Evolutionary conservation across 1,284 basidiomycete species (phyloP).

Genomic region (Apiotrichum montevideense): DNA sequence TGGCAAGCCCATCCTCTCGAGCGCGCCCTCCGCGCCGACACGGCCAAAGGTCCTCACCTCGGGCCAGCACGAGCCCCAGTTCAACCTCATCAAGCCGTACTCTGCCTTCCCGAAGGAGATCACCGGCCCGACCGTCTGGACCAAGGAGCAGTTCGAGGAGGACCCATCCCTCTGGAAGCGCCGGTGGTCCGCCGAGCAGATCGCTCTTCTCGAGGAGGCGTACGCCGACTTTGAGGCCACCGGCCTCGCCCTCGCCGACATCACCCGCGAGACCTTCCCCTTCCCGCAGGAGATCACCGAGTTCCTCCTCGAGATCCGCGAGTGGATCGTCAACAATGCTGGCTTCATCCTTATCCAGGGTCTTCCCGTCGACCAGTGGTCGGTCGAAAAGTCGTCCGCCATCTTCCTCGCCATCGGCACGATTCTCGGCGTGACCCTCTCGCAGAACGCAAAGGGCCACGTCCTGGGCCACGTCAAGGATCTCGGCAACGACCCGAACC

Average conservation of each 20-base stretch:
- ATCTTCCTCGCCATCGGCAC: constrained; percentile 46
- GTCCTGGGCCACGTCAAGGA: constrained; percentile 49
- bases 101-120: constrained; percentile 40
- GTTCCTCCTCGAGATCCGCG: constrained; percentile 24
- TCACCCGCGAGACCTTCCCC: constrained; percentile 23
- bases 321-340: constrained; percentile 29
- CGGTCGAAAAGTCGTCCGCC: constrained; percentile 39
- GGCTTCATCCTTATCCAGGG: constrained; percentile 48
- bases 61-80: constrained; percentile 28
- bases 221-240: constrained; percentile 27
- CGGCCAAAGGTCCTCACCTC: constrained; percentile 18
- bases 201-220: constrained; percentile 27
- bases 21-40: background rate
- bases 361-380: constrained; percentile 43
- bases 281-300: constrained; percentile 4
- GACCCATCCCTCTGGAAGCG: constrained; percentile 29
- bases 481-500: constrained; percentile 46
- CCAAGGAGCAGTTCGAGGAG: constrained; percentile 23
- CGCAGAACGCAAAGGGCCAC: constrained; percentile 46
- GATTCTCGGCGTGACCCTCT: constrained; percentile 40
- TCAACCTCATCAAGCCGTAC: constrained; percentile 31
- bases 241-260: constrained; percentile 24
- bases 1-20: background rate
- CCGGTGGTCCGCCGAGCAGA: constrained; percentile 25
- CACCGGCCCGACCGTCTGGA: constrained; percentile 37